Conservation (phyloP, 176 grass and related monocot genomes). For the Musa schizocarpa region DNA sequence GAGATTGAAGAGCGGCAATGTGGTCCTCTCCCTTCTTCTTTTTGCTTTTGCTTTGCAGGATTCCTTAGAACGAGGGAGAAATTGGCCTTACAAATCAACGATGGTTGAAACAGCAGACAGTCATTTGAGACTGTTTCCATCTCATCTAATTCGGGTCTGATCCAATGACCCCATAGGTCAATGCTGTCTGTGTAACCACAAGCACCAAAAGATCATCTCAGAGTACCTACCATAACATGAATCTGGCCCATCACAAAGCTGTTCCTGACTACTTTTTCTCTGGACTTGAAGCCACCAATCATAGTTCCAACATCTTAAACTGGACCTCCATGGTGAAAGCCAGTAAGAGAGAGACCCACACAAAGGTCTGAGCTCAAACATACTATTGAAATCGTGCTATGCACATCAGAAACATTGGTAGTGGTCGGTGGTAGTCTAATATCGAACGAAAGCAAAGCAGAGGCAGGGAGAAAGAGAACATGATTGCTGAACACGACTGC, state of each 20-base stretch:
- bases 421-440: no score
- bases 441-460: background rate
- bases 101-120: background rate
- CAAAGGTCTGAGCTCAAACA: no score
- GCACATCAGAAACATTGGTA: no score
- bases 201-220: conserved; percentile 2
- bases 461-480: background rate
- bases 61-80: conserved; percentile 20
- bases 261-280: background rate
- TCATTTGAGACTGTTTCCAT: background rate
- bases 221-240: background rate
- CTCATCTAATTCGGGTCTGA: no score
- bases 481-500: conserved; percentile 8
- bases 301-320: no score
- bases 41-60: conserved; percentile 31
- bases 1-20: background rate
- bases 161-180: background rate
- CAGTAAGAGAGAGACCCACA: no score
- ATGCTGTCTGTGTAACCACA: conserved; percentile 12
- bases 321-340: no score
- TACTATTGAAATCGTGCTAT: no score
- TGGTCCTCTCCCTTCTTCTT: background rate
- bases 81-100: background rate
- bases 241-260: background rate
- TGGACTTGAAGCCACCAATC: background rate